A percentile compares a stretch with the other conserved stretches of the same genome.
Conservation (phyloP, 768 basidiomycete genomes). For the Ramaria sp. region DNA sequence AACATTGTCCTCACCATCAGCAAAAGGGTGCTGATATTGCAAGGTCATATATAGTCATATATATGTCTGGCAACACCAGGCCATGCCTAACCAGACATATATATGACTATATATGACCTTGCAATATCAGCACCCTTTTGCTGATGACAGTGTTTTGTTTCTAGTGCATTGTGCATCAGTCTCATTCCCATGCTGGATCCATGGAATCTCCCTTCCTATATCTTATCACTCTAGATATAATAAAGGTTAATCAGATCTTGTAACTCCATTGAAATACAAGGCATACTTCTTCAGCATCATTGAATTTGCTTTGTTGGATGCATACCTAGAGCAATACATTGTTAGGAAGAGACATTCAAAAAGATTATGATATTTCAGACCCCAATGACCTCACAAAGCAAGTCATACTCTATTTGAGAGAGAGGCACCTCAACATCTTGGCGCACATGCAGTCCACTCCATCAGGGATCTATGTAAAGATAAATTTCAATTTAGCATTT, state of each 20-base stretch:
- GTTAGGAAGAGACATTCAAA: neutral
- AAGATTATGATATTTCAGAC: conserved; percentile 27
- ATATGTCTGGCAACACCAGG: too few relatives aligned
- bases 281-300: conserved; percentile 41
- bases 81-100: too few relatives aligned
- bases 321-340: conserved; percentile 33
- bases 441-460: conserved; percentile 31
- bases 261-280: neutral
- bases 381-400: conserved; percentile 58
- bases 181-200: too few relatives aligned
- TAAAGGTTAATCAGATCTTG: neutral
- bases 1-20: too few relatives aligned
- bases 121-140: too few relatives aligned
- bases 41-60: too few relatives aligned
- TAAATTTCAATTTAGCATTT: neutral
- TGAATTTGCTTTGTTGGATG: conserved; percentile 60
- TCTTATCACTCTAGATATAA: conserved; percentile 17
- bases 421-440: conserved; percentile 39
- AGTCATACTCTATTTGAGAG: conserved; percentile 56
- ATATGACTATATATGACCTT: too few relatives aligned
- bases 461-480: conserved; percentile 35
- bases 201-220: too few relatives aligned
- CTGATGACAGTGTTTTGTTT: too few relatives aligned
- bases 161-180: too few relatives aligned
- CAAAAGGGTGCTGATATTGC: too few relatives aligned